phyloP scores from a whole-genome alignment of 2,329 filamentous ascomycete species.

The Cercospora nicotianae region DNA sequence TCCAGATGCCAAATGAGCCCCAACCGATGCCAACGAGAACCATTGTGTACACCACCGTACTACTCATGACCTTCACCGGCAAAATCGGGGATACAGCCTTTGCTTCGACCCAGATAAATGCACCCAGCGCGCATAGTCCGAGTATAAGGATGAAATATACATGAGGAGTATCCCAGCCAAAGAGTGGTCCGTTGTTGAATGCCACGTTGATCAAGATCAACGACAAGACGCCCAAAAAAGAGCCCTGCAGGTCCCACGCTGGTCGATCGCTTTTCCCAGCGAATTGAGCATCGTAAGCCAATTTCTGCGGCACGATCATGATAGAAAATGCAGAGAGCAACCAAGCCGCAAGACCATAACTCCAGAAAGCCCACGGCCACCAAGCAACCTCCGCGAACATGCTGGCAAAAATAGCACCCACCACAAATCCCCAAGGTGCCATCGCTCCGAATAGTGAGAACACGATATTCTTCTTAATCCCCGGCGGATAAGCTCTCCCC shows the following conservation, averaged over 20 bases:
- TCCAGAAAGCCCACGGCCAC: conserved; percentile 41
- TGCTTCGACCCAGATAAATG: conserved; percentile 36
- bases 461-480: conserved; percentile 43
- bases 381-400: conserved; percentile 39
- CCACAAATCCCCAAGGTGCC: conserved; percentile 41
- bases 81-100: conserved; percentile 30
- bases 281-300: conserved; percentile 26
- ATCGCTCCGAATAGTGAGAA: conserved; percentile 42
- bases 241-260: conserved; percentile 33
- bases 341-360: conserved; percentile 33
- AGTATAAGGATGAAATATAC: conserved; percentile 36
- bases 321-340: conserved; percentile 28
- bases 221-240: conserved; percentile 34
- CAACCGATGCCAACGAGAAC: conserved; percentile 36
- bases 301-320: conserved; percentile 32
- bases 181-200: conserved; percentile 38
- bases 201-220: conserved; percentile 39
- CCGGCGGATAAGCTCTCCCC: conserved; percentile 38
- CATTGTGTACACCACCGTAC: conserved; percentile 33
- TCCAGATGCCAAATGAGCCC: conserved; percentile 41
- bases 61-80: conserved; percentile 31
- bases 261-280: conserved; percentile 16
- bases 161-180: conserved; percentile 35
- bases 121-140: conserved; percentile 32
- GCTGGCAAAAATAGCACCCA: conserved; percentile 38